These are phyloP conservation scores for Dactylonectria estremocensis DNA, from an alignment of 2,329 filamentous ascomycete genomes.

Conservation along the genomic window DNA sequence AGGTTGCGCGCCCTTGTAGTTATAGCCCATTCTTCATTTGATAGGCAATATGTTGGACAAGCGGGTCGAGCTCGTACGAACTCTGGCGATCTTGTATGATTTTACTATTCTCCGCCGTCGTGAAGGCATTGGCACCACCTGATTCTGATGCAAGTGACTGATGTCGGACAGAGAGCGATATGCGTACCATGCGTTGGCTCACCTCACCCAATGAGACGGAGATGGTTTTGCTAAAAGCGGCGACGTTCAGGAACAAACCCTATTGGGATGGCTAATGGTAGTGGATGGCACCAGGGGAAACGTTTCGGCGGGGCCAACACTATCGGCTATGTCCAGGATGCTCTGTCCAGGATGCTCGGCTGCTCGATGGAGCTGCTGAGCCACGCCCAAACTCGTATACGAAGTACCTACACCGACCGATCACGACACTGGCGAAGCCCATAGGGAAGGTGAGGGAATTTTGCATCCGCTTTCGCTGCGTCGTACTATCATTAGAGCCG, in stretches of 20 bases:
- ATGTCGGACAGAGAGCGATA: not conserved
- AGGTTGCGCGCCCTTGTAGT: too few species aligned
- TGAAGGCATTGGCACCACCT: not conserved
- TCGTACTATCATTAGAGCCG: not conserved
- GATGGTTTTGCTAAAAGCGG: conserved; percentile 3
- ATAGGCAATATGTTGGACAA: not conserved
- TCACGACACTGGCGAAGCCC: not conserved
- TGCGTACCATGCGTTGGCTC: too few species aligned
- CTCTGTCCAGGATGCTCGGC: conserved; percentile 10
- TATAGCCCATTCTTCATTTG: too few species aligned
- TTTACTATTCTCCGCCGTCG: not conserved
- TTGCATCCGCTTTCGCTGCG: not conserved
- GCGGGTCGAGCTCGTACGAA: not conserved
- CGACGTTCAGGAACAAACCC: conserved; percentile 8
- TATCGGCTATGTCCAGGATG: conserved; percentile 7
- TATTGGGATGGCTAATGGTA: conserved; percentile 3
- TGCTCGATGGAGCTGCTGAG: conserved; percentile 16
- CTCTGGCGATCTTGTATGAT: not conserved
- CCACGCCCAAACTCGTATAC: conserved; percentile 10
- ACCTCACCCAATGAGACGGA: too few species aligned
- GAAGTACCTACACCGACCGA: too few species aligned
- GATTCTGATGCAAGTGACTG: not conserved
- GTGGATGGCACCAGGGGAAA: not conserved
- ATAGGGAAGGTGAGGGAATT: not conserved
- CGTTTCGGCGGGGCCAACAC: not conserved